Percentiles rank a stretch among this genome's conserved stretches.
phyloP scores from a whole-genome alignment of 306 rosid genomes.

The Citrullus mucosospermus region DNA sequence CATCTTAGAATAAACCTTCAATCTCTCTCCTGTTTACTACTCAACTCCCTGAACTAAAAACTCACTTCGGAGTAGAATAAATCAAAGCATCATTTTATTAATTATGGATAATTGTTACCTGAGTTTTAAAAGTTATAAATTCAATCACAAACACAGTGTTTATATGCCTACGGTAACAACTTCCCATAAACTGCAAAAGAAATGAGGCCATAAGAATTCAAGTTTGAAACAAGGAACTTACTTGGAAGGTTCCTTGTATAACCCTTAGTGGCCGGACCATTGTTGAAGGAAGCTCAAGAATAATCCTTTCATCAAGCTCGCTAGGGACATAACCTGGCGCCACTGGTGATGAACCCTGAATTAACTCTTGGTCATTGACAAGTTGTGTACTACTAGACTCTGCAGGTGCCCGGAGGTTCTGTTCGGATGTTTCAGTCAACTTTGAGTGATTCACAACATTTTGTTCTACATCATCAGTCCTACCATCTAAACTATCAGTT shows the following conservation, averaged over 20 bases:
- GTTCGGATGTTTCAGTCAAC: slow-evolving; percentile 34
- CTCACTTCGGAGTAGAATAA: not conserved
- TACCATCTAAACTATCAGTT: slow-evolving; percentile 41
- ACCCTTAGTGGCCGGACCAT: slow-evolving; percentile 90
- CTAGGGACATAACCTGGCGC: slow-evolving; percentile 81
- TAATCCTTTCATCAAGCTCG: slow-evolving; percentile 81
- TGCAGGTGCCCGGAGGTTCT: slow-evolving; percentile 22
- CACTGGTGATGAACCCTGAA: slow-evolving; percentile 49
- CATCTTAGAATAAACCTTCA: not conserved
- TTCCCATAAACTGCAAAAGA: not conserved
- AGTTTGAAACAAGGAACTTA: slow-evolving; percentile 22
- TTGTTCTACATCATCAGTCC: slow-evolving; percentile 24
- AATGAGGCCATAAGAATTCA: slow-evolving; percentile 1
- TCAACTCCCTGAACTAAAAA: not conserved
- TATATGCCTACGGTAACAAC: not conserved
- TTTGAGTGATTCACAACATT: slow-evolving; percentile 32
- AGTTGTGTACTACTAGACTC: slow-evolving; percentile 37
- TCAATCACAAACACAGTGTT: not conserved
- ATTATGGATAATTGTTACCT: not conserved
- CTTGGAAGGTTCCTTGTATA: slow-evolving; percentile 86
- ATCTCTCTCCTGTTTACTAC: not conserved
- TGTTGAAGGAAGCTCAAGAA: slow-evolving; percentile 77
- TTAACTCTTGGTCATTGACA: slow-evolving; percentile 32
- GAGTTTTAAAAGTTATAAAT: not conserved
- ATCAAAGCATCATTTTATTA: not conserved